Evolutionary conservation across 139 green algal species (phyloP).

Genomic region (Zygnema circumcarinatum): DNA sequence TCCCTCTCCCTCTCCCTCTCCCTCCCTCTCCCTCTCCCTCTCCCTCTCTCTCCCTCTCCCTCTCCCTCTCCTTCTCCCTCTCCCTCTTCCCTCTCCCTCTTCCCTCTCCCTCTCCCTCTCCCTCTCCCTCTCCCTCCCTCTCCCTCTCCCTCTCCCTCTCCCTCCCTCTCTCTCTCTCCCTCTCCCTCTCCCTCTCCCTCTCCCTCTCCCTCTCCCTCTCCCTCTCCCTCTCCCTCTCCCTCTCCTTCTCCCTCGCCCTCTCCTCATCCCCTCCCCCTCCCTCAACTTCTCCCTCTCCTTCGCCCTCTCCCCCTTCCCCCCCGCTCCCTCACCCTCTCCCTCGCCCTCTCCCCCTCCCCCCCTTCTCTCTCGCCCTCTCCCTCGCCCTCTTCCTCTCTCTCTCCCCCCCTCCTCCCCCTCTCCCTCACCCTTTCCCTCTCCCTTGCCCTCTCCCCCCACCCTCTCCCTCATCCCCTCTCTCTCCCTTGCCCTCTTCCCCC

Average conservation of each 20-base stretch:
- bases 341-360: neutral
- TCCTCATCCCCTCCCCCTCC: neutral
- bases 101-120: neutral
- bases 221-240: slow-evolving; percentile 19
- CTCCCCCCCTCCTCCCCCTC: neutral
- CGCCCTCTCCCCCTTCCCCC: neutral
- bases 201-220: neutral
- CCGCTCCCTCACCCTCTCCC: neutral
- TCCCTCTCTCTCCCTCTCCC: slow-evolving; percentile 10
- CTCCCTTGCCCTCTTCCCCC: neutral
- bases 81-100: neutral
- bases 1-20: neutral
- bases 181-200: slow-evolving; percentile 10
- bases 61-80: neutral
- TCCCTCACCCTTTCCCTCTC: neutral
- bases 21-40: neutral
- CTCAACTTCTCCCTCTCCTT: neutral
- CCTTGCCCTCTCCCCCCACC: neutral
- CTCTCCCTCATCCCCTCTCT: neutral
- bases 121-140: neutral
- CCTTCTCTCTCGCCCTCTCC: neutral
- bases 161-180: slow-evolving; percentile 1
- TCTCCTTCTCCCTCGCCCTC: neutral
- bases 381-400: slow-evolving; percentile 6
- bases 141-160: neutral